These are phyloP conservation scores for Eudorina sp. DNA, from an alignment of 139 green algal genomes.

Conservation along the genomic window DNA sequence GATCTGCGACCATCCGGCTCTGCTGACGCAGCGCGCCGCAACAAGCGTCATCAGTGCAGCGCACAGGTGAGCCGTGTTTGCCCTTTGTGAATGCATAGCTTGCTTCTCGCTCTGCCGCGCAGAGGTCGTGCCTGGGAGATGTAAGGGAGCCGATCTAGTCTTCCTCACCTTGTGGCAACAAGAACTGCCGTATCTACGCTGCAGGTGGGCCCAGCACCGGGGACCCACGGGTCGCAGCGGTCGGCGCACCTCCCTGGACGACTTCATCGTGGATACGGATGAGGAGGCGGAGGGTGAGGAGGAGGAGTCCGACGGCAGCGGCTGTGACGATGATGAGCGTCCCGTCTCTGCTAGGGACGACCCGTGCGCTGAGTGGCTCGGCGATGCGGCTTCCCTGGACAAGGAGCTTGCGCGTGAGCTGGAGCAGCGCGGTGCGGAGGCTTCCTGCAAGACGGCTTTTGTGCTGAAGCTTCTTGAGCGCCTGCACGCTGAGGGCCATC, in stretches of 20 bases:
- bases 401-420: constrained; percentile 56
- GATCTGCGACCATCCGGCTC: constrained; percentile 94
- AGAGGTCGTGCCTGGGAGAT: neutral
- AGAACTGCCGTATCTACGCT: neutral
- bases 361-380: neutral
- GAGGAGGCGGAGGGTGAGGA: constrained; percentile 48
- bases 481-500: constrained; percentile 82
- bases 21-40: constrained; percentile 81
- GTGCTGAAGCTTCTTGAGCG: constrained; percentile 81
- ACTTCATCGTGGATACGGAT: constrained; percentile 69
- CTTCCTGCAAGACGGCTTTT: constrained; percentile 90
- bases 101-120: no score
- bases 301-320: constrained; percentile 16
- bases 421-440: constrained; percentile 51
- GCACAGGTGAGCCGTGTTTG: constrained; percentile 34
- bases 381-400: constrained; percentile 45
- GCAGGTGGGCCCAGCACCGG: constrained; percentile 41
- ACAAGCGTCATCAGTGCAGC: constrained; percentile 44
- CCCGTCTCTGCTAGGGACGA: no score
- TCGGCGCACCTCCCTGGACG: constrained; percentile 42
- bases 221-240: neutral
- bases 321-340: neutral
- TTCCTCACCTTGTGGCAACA: neutral
- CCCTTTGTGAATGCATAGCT: neutral
- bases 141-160: no score